These are phyloP conservation scores for Penicillium polonicum DNA, from an alignment of 2,329 filamentous ascomycete species.

Conservation along the genomic window DNA sequence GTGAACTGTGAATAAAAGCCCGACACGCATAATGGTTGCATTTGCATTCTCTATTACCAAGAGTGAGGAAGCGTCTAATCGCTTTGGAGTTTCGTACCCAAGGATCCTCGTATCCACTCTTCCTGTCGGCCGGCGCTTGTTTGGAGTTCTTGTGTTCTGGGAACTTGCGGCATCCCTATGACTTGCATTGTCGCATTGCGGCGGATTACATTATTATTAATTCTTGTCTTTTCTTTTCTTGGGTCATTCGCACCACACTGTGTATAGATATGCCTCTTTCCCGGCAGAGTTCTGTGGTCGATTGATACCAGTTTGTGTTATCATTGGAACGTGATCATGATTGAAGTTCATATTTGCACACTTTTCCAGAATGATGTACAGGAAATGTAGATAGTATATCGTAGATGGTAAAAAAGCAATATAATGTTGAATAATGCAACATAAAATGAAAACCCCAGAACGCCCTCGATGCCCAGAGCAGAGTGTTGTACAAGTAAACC, in stretches of 20 bases:
- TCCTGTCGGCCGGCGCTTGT: slow-evolving; percentile 25
- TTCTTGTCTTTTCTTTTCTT: slow-evolving; percentile 5
- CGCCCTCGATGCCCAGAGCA: slow-evolving; percentile 34
- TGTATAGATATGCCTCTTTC: not conserved
- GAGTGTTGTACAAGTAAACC: slow-evolving; percentile 33
- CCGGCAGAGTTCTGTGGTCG: slow-evolving; percentile 10
- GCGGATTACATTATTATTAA: slow-evolving; percentile 10
- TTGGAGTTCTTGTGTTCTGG: slow-evolving; percentile 26
- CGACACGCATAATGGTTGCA: slow-evolving; percentile 1
- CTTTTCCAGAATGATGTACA: slow-evolving; percentile 12
- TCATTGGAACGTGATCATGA: slow-evolving; percentile 10
- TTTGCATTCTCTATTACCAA: slow-evolving; percentile 3
- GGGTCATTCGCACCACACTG: not conserved
- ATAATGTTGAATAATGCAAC: slow-evolving; percentile 1
- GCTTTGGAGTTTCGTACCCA: not conserved
- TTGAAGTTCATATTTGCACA: slow-evolving; percentile 8
- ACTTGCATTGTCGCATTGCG: slow-evolving; percentile 13
- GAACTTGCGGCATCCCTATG: slow-evolving; percentile 4
- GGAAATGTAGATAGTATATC: slow-evolving; percentile 7
- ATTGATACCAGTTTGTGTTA: slow-evolving; percentile 12
- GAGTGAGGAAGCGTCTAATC: not conserved
- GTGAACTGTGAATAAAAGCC: slow-evolving; percentile 31
- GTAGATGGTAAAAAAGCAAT: slow-evolving; percentile 5
- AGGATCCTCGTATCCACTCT: slow-evolving; percentile 12
- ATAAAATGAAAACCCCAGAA: slow-evolving; percentile 20